Evolutionary conservation across 176 grass and related monocot species (phyloP), one percentile per base, ranked within the genome.

Genomic region (Microstegium vimineum): DNA sequence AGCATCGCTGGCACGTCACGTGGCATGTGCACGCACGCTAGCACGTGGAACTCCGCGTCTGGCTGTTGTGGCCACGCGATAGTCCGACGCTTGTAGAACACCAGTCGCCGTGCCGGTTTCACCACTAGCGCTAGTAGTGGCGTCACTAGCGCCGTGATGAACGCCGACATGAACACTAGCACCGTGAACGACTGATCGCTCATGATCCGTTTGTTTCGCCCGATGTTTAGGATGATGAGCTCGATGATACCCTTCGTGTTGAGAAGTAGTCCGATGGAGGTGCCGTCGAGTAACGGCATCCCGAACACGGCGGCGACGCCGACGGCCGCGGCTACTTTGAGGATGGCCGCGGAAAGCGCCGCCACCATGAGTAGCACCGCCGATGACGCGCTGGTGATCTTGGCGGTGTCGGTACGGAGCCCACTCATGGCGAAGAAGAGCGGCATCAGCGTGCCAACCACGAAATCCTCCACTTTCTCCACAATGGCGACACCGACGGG

Each of bases 161-260:
- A 15, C 52, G 87, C 82, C 2, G 94, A 94, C 87, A 92, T 86
- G 75, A 92, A 66, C 18, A 94, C 91, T 45, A 94, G 59, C 18
- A 97, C 88, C n/a, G 87, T 90, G 91, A 94, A 97, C 4, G 87
- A 76, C 60, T 97, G 86, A 35, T 84, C 71, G 27, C 89, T 88
- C 85, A 97, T 71, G 65, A 97, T 88, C 87, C 79, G 23, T 42
- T 90, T 94, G 87, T 84, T 94, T n/a, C 69, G 61, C 1, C 74
- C 91, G 5, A 97, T 91, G 86, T 91, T 94, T 69, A 97, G 91
- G 87, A 90, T 88, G 75, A 90, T 76, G 46, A 97, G 77, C 85
- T 97, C 94, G 3, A 94, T 84, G 13, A 97, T 4, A 0, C 91
- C 89, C 68, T 92, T 94, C 31, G 82, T 92, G 64, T 94, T 97